These are phyloP conservation scores for Phytophthora macrochlamydospora DNA, from an alignment of 352 stramenopile species.

Conservation along the genomic window DNA sequence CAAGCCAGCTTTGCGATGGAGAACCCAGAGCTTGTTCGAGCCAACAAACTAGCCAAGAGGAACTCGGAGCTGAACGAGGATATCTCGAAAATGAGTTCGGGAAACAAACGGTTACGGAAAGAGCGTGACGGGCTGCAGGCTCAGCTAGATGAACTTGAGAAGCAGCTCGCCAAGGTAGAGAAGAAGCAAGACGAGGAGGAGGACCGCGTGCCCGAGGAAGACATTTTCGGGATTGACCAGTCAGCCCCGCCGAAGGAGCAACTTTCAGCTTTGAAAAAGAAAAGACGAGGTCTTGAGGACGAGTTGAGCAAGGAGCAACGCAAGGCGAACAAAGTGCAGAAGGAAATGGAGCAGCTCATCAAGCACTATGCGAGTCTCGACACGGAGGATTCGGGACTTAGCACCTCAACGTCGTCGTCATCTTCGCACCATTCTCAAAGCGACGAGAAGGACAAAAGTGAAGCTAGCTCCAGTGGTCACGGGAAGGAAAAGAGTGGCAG, in stretches of 20 bases:
- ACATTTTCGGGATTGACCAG: conserved; percentile 81
- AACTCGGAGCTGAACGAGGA: conserved; percentile 85
- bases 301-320: conserved; percentile 83
- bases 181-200: conserved; percentile 53
- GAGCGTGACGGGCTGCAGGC: conserved; percentile 73
- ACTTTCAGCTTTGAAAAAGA: conserved; percentile 65
- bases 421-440: conserved; percentile 42
- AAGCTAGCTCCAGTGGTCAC: conserved; percentile 17
- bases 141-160: conserved; percentile 74
- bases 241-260: conserved; percentile 60
- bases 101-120: conserved; percentile 86
- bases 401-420: conserved; percentile 41
- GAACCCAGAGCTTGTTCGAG: conserved; percentile 79
- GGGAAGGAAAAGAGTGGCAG: conserved; percentile 35
- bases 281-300: conserved; percentile 75
- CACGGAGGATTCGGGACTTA: conserved; percentile 42
- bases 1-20: conserved; percentile 75
- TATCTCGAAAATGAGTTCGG: conserved; percentile 82
- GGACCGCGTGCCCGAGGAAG: conserved; percentile 68
- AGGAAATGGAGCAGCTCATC: conserved; percentile 87
- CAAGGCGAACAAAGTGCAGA: conserved; percentile 73
- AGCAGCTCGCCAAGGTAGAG: conserved; percentile 65
- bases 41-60: conserved; percentile 73
- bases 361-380: conserved; percentile 62
- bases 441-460: conserved; percentile 39